These are phyloP conservation scores for Chiua virens DNA, from an alignment of 768 basidiomycete species.

Conservation along the genomic window DNA sequence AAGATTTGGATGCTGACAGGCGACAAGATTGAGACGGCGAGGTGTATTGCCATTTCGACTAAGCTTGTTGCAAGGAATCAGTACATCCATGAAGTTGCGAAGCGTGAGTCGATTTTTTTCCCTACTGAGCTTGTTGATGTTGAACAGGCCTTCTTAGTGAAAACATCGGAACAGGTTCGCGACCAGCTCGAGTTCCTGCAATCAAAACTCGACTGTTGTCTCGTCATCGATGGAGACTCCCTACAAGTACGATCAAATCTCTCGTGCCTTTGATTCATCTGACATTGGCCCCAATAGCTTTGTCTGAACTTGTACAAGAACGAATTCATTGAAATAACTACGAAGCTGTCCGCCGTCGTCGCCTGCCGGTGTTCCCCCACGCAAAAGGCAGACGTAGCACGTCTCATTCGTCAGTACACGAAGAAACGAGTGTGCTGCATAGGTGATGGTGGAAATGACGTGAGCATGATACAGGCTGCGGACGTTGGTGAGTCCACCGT, in stretches of 20 bases:
- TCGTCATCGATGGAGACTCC: constrained; percentile 98
- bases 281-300: constrained; percentile 49
- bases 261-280: not conserved
- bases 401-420: constrained; percentile 85
- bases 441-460: constrained; percentile 98
- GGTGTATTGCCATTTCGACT: constrained; percentile 96
- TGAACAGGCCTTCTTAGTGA: constrained; percentile 54
- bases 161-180: constrained; percentile 77
- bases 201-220: constrained; percentile 93
- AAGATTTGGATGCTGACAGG: constrained; percentile 99
- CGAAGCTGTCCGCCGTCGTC: constrained; percentile 93
- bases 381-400: constrained; percentile 97
- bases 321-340: constrained; percentile 95
- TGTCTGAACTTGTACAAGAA: constrained; percentile 88
- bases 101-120: constrained; percentile 49
- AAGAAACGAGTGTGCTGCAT: constrained; percentile 98
- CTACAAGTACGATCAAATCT: constrained; percentile 60
- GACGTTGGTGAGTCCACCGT: constrained; percentile 77
- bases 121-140: not conserved
- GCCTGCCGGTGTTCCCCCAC: constrained; percentile 98
- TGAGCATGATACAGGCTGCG: constrained; percentile 99
- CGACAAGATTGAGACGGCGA: constrained; percentile 98
- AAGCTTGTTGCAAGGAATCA: constrained; percentile 95
- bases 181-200: constrained; percentile 92
- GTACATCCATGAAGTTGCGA: constrained; percentile 95